Conservation (phyloP, 148 eudicot genomes). For the Amaranthus cruentus region DNA sequence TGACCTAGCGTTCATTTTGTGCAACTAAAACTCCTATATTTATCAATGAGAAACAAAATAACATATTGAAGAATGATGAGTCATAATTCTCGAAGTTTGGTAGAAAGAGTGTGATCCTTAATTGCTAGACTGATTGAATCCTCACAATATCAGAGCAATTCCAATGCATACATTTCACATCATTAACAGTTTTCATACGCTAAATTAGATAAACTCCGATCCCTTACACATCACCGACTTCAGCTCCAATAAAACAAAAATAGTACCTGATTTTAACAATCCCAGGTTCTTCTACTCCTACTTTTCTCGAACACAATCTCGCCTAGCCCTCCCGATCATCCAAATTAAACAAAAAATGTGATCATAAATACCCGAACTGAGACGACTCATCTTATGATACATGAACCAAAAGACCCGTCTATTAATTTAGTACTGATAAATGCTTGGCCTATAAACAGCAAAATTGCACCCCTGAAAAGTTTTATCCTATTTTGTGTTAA, state of each 20-base stretch:
- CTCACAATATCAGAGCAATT: background rate
- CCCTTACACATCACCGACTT: conserved; percentile 9
- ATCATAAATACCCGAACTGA: too few species aligned
- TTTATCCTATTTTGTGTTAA: background rate
- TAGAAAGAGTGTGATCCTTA: background rate
- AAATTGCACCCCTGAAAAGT: background rate
- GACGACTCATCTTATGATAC: background rate
- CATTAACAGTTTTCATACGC: background rate
- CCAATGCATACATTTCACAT: background rate
- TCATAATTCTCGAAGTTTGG: background rate
- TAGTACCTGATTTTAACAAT: background rate
- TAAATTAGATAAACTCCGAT: background rate
- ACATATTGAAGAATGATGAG: too few species aligned
- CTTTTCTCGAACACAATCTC: background rate
- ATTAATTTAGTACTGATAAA: background rate
- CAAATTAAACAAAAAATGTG: background rate
- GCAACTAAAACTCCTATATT: too few species aligned
- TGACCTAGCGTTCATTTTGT: too few species aligned
- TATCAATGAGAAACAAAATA: too few species aligned
- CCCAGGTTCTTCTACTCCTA: background rate
- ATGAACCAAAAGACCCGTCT: background rate
- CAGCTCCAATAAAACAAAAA: background rate
- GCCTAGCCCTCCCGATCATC: background rate
- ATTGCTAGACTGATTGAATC: background rate
- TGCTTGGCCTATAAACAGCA: conserved; percentile 1